Conservation (phyloP, 1,139 yeast genomes). For the Meyerozyma sp. region DNA sequence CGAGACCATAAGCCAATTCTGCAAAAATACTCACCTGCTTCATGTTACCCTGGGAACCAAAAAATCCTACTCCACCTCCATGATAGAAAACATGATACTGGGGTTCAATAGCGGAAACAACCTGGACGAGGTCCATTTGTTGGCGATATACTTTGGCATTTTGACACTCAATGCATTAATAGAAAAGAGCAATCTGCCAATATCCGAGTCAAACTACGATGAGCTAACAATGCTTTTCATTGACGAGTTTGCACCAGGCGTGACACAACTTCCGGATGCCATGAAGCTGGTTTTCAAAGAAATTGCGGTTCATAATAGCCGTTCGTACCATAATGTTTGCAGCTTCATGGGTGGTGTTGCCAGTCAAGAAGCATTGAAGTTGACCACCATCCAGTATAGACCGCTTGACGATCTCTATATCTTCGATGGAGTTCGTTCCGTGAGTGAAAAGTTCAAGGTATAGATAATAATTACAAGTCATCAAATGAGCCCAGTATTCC, state of each 20-base stretch:
- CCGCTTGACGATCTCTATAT: slow-evolving; percentile 64
- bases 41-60: slow-evolving; percentile 34
- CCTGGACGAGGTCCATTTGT: slow-evolving; percentile 14
- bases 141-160: slow-evolving; percentile 34
- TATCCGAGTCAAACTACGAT: slow-evolving; percentile 17
- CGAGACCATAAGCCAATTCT: slow-evolving; percentile 45
- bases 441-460: slow-evolving; percentile 47
- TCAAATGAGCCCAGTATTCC: slow-evolving; percentile 62
- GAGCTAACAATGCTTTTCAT: slow-evolving; percentile 9
- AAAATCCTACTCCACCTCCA: slow-evolving; percentile 11
- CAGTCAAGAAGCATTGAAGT: slow-evolving; percentile 68
- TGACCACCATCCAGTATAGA: slow-evolving; percentile 57
- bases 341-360: slow-evolving; percentile 63
- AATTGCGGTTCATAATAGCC: slow-evolving; percentile 5
- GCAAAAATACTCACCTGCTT: slow-evolving; percentile 48
- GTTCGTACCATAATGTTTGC: slow-evolving; percentile 9
- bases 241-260: not conserved
- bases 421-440: slow-evolving; percentile 61
- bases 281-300: slow-evolving; percentile 4
- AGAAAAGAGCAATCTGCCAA: slow-evolving; percentile 12
- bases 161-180: slow-evolving; percentile 23
- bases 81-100: slow-evolving; percentile 12
- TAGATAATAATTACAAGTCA: slow-evolving; percentile 30
- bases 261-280: not conserved
- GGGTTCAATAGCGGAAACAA: slow-evolving; percentile 14